Base-by-base conservation (phyloP, 805 yeast genomes). In the Yueomyces sp. region DNA sequence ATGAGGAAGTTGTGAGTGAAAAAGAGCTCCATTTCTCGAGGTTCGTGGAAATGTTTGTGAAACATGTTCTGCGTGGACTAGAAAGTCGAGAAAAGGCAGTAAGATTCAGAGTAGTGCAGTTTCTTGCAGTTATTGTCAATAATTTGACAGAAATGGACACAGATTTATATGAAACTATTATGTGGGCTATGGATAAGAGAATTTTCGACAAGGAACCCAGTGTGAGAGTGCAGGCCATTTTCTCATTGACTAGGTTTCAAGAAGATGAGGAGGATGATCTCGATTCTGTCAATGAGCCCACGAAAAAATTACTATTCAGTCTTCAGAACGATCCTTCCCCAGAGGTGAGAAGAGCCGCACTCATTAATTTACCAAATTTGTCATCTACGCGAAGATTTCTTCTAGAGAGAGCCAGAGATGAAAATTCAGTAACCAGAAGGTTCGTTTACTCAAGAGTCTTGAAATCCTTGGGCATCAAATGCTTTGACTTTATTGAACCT, bases 341-440 rank as follows among this genome's bases (percentile, higher is more conserved):
- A 0, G 97, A 92, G 48, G 95, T 88, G 1, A 72, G 97, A 50
- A 70, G 95, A 47, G 87, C 94, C 0, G 90, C 90, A 0, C 63
- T 87, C 53, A 64, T 81, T 39, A 84, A 86, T 56, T 59, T 90
- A 32, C 76, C 72, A 28, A 80, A 78, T 51, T 72, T 72, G 38
- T 52, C 62, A 3, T 50, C 53, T 1, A 80, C 87, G 0, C 64
- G 75, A 26, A 76, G 81, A 1, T 70, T 67, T 44, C 64, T 86
- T 2, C 64, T 87, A 34, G 92, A 81, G 55, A 72, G 96, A 46
- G 94, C 95, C 0, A 72, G 94, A 45, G 98, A 90, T 60, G 68
- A 68, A 3, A 84, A 83, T 56, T 62, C 80, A 0, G 67, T 75
- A 26, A 87, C 82, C 54, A 70, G 98, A 62, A 70, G 86, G 51